Base-by-base conservation (phyloP, 2,329 filamentous ascomycete genomes). In the Colletotrichum sp. region DNA sequence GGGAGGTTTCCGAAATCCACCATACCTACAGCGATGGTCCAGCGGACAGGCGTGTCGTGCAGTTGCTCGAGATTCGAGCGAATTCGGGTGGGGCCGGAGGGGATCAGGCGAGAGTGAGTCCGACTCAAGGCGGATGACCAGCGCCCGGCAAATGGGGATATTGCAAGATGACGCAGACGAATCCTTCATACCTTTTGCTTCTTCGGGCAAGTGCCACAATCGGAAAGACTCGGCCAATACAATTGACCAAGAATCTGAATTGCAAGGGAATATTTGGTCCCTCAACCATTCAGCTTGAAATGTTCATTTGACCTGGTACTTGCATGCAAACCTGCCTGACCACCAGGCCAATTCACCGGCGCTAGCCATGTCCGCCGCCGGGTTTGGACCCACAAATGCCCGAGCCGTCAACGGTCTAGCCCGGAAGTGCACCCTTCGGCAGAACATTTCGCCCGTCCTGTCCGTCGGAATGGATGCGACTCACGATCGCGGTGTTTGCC, bases 381-480 rank as follows among this genome's bases (percentile, higher is more conserved):
- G 64, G 39, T 13, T 24, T 26, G 36, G 57, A 34, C 22, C 74
- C 71, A 74, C 65, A 69, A 52, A 12, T 39, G 13, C 28, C 70
- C 65, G 65, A 60, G n/a, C 34, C 22, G 34, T 52, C 64, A 32
- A 57, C 63, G 30, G 26, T 9, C 59, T 59, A 75, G 62, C n/a
- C 63, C 26, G 48, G 32, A 24, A 52, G 44, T 24, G 55, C 39
- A 24, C 28, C 64, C 59, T 65, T 68, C 74, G 74, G 74, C 34
- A 32, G 24, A 24, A 76, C 26, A 73, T 10, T 75, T 74, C 70
- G 57, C 39, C 74, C 74, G 74, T 39, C 26, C 12, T 16, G 32
- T 48, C 70, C 39, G 44, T 66, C 28, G 63, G 30, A 39, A 52
- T 52, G n/a, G n/a, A 22, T 13, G 44, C 44, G 2, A 24, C 6